Base-by-base conservation (phyloP, 345 rosid species). In the Luvunga scandens region DNA sequence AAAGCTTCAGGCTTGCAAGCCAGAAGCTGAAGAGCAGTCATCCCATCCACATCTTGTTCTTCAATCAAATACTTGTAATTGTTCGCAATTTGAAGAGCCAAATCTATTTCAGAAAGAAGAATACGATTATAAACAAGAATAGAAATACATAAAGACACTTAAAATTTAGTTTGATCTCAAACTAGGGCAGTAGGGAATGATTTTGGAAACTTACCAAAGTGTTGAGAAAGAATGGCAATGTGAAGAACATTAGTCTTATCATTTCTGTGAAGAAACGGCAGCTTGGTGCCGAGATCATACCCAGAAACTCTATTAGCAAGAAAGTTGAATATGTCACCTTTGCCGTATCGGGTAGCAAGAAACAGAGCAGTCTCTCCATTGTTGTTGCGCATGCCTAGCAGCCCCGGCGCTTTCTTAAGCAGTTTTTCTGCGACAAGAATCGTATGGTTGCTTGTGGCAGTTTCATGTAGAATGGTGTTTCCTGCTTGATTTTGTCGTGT, bases 181-280 rank as follows among this genome's bases (percentile, higher is more conserved):
- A 4, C 57, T 22, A 4, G 57, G 19, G 57, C 0, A 53, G 22
- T 53, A 45, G 57, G 19, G 0, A 67, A 21, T 16, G 38, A 38
- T 48, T 13, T 10, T 39, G 19, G 42, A 42, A 67, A 2, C 77
- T n/a, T 34, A 82, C 81, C 83, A 2, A 48, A 85, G 28, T 85
- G 76, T 33, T 72, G 73, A 19, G 79, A 67, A 3, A 80, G 48
- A 38, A 83, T 71, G 34, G 86, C 56, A 48, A 64, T 71, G 28
- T 80, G 81, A 70, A 85, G 85, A 67, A 85, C 73, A 48, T 79
- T 79, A 30, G 31, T 2, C 16, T 50, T 21, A 45, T 80, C 82
- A 2, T 63, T 42, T 19, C 77, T 56, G 50, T 63, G 53, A 22
- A 66, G 71, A 71, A 25, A 72, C n/a, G 79, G 34, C 18, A 21